A percentile compares a stretch with the other conserved stretches of the same genome.
Evolutionary conservation across 129 eudicot species (phyloP).

Genomic region (Lactuca saligna): DNA sequence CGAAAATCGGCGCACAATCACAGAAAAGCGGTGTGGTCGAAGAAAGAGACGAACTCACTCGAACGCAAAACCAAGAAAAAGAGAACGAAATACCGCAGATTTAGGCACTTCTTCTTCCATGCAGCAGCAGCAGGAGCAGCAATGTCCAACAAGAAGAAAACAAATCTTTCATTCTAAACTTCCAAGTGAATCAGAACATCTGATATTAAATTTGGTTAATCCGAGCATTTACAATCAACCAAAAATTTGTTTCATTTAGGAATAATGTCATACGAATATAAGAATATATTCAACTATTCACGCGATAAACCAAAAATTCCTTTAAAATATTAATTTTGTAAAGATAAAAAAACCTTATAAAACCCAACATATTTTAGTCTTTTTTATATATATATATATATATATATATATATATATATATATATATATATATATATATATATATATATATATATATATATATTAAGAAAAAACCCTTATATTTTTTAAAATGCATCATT

Average conservation of each 20-base stretch:
- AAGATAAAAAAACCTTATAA: too few species aligned
- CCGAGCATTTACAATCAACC: background rate
- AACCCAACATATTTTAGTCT: too few species aligned
- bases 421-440: too few species aligned
- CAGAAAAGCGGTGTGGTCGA: background rate
- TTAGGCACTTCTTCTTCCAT: constrained; percentile 18
- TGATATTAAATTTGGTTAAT: constrained; percentile 7
- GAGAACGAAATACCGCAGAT: constrained; percentile 10
- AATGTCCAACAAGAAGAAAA: background rate
- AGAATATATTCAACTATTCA: too few species aligned
- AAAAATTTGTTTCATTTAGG: background rate
- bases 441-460: too few species aligned
- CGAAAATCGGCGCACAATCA: constrained; percentile 1
- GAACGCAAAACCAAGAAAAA: constrained; percentile 15
- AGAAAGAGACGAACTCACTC: constrained; percentile 26
- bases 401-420: too few species aligned
- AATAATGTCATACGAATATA: background rate
- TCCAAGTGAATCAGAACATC: constrained; percentile 13
- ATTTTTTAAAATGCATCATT: too few species aligned
- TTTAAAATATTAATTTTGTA: too few species aligned
- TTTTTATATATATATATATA: too few species aligned
- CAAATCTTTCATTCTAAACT: background rate
- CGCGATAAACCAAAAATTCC: too few species aligned
- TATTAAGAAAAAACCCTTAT: too few species aligned
- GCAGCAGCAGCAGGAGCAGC: constrained; percentile 11